Base-by-base conservation (phyloP, 208 protist species). In the Trypanosoma cruzi region DNA sequence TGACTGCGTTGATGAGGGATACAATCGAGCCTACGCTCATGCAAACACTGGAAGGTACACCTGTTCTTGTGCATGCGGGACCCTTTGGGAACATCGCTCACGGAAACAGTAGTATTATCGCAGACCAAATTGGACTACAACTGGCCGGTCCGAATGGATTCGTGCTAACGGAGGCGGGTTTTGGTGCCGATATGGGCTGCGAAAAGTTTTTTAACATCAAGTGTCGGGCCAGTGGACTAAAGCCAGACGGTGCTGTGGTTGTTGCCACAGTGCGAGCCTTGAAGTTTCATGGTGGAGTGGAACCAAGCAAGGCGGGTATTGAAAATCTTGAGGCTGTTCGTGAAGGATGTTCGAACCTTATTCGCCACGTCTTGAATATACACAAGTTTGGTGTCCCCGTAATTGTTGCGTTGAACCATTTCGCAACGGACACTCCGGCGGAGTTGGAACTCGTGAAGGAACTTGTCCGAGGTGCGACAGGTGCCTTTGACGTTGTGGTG, bases 181-280 rank as follows among this genome's bases (percentile, higher is more conserved):
- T 96, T 72, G 96, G 90, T 28, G 89, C 89, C 26, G 94, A 98
- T 77, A 98, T 99, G 85, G 97, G 98, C 28, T 85, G 91, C 60
- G 98, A 99, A 81, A 99, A 99, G 84, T 99, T 99, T 79, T 98
- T 99, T 68, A 92, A 99, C 78, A 99, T 99, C 68, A 99, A 99
- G 87, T 99, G 98, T 85, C 89, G 98, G 63, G 75, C 80, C 31
- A 96, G 85, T 64, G 96, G 95, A 29, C 77, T 98, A 50, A 82
- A 81, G 67, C 98, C 98, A 71, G 93, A 98, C 73, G 94, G 85
- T 36, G 97, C 90, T 20, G 97, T 99, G 16, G 79, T 99, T 64
- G 98, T 99, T 44, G 87, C 89, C 14, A 99, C 98, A 1, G 87
- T 99, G 49, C 86, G 98, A 44, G 98, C 98, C 8, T 77, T 99